Base-by-base conservation (phyloP, 176 grass and related monocot species). In the Oryza officinalis region DNA sequence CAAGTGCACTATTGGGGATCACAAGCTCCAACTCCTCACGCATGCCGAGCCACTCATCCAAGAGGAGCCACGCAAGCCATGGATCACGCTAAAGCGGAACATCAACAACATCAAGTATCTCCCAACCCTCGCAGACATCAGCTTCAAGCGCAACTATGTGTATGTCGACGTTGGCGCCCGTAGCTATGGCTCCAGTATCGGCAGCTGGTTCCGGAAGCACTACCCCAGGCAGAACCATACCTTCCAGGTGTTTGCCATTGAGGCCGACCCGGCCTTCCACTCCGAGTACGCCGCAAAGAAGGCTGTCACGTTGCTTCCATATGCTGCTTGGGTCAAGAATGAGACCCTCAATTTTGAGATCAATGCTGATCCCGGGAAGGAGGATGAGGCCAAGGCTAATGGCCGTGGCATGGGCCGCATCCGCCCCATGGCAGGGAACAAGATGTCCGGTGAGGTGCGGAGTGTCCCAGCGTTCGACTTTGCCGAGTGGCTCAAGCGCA, bases 181-280 rank as follows among this genome's bases (percentile, higher is more conserved):
- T 9, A 90, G 90, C 93, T 95, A 95, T 4, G 85, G 93, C 4
- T 95, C 93, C 17, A 95, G 90, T 71, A 92, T 95, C 14, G 93
- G 90, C 30, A 88, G 90, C 78, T 95, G 93, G 93, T 95, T 95
- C 85, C 85, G 80, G 50, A 95, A 95, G 65, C 93, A 90, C 67
- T 95, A 95, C 81, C 90, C 93, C 7, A 95, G 92, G 83, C 93
- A 92, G 83, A 95, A 95, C 83, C 90, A 90, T 45, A 95, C 90
- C 26, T 95, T 95, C 54, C 78, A 90, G 64, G 81, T 95, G 43
- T 95, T 88, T 60, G 93, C 93, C 69, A 90, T 95, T 13, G 93
- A 95, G 82, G 93, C 93, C 12, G 93, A 95, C 67, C 73, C 74
- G 10, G 50, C 90, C 8, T 95, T 95, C 87, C 88, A 95, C 43